Percentiles rank a stretch among this genome's conserved stretches.
phyloP scores from a whole-genome alignment of 1,284 basidiomycete species.

The Rhodotorula sp. region DNA sequence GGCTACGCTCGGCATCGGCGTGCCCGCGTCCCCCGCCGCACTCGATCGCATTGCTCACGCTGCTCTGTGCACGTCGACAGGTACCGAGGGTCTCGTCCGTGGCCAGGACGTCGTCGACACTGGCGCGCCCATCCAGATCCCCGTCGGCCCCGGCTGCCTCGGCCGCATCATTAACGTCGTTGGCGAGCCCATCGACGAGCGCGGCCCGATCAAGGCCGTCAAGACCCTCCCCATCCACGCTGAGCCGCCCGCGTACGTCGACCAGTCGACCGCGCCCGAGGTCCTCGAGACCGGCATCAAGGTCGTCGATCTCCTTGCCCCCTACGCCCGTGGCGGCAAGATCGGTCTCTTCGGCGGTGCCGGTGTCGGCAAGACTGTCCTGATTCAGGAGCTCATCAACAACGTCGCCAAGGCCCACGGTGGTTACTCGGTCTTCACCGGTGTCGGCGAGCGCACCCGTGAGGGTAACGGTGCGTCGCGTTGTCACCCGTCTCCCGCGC shows the following conservation, averaged over 20 bases:
- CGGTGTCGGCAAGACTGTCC: conserved; percentile 99
- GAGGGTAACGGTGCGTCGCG: conserved; percentile 79
- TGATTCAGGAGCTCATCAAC: conserved; percentile 95
- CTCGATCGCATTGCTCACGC: neutral
- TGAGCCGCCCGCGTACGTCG: conserved; percentile 93
- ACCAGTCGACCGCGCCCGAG: conserved; percentile 97
- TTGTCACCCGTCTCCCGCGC: neutral
- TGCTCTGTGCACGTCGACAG: conserved; percentile 16
- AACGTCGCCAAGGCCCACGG: conserved; percentile 99
- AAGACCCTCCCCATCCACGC: conserved; percentile 85
- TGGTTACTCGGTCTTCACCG: conserved; percentile 99
- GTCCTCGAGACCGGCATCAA: conserved; percentile 99
- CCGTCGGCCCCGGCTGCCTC: conserved; percentile 88
- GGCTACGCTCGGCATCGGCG: no score
- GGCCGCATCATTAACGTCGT: conserved; percentile 99
- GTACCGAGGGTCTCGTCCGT: conserved; percentile 98
- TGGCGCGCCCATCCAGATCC: conserved; percentile 92
- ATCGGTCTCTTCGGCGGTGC: conserved; percentile 99
- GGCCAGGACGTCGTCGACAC: conserved; percentile 97
- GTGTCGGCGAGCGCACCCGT: conserved; percentile 99
- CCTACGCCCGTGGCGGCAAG: conserved; percentile 99
- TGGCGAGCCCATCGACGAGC: conserved; percentile 98
- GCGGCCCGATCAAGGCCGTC: conserved; percentile 95
- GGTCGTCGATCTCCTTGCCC: conserved; percentile 98
- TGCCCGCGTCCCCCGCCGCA: no score